phyloP scores from a whole-genome alignment of 352 stramenopile species.

The Globisporangium splendens region DNA sequence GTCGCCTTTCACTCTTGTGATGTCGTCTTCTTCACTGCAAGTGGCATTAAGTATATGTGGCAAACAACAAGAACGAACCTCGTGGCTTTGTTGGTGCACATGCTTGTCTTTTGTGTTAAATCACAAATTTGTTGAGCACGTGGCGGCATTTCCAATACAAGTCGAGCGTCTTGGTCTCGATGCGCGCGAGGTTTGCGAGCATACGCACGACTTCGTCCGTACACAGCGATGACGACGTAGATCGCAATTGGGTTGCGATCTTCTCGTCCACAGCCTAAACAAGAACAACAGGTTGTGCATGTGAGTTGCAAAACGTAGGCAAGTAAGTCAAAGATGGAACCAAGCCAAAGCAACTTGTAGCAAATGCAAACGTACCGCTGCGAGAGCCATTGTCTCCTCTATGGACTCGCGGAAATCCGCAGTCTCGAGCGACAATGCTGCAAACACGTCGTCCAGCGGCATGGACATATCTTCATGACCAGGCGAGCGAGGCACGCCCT shows the following conservation, averaged over 20 bases:
- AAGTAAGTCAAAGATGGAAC: not conserved
- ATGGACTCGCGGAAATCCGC: conserved; percentile 4
- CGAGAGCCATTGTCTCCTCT: conserved; percentile 7
- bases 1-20: too few species aligned
- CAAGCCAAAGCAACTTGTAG: too few species aligned
- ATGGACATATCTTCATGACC: conserved; percentile 17
- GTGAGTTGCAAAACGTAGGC: too few species aligned
- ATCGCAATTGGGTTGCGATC: conserved; percentile 20
- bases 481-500: conserved; percentile 7
- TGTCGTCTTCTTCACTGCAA: too few species aligned
- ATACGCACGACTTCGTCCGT: conserved; percentile 47
- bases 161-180: conserved; percentile 44
- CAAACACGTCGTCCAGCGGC: conserved; percentile 17
- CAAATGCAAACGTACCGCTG: conserved; percentile 4
- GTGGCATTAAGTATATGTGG: too few species aligned
- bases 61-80: not conserved
- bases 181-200: conserved; percentile 30
- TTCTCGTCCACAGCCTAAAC: conserved; percentile 35
- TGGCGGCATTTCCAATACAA: conserved; percentile 54
- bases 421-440: conserved; percentile 15
- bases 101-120: conserved; percentile 16
- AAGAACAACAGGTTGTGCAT: not conserved
- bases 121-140: conserved; percentile 36
- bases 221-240: conserved; percentile 27
- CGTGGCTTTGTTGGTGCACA: not conserved